phyloP scores from a whole-genome alignment of 192 early-diverging fungal genomes.

The Coemansia interrupta region DNA sequence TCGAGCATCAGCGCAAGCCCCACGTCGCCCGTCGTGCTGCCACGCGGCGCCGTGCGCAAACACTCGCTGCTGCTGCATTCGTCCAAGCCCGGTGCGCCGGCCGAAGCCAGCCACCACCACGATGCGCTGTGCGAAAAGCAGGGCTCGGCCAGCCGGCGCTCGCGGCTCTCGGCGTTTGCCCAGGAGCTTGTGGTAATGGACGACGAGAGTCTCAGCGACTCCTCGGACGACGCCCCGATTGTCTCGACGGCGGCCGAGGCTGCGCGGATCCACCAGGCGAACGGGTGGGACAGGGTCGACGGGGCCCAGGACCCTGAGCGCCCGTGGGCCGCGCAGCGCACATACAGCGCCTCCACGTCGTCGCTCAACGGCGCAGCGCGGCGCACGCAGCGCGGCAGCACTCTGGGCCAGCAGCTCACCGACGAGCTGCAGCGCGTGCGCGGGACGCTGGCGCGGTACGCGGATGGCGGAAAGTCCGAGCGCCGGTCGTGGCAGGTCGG shows the following conservation, averaged over 20 bases:
- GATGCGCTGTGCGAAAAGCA: background rate
- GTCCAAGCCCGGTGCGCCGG: slow-evolving; percentile 5
- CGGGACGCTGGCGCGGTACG: slow-evolving; percentile 29
- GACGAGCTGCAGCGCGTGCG: slow-evolving; percentile 44
- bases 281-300: slow-evolving; percentile 7
- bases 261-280: slow-evolving; percentile 1
- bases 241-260: background rate
- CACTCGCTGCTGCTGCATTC: slow-evolving; percentile 39
- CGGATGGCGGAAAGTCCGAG: slow-evolving; percentile 22
- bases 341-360: slow-evolving; percentile 30
- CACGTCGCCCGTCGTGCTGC: slow-evolving; percentile 19
- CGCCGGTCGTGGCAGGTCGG: slow-evolving; percentile 47
- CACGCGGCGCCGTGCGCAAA: slow-evolving; percentile 25
- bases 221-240: slow-evolving; percentile 3
- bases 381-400: slow-evolving; percentile 34
- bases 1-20: slow-evolving; percentile 29
- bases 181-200: background rate
- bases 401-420: slow-evolving; percentile 50
- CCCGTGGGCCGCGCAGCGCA: slow-evolving; percentile 31
- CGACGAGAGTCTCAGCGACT: background rate
- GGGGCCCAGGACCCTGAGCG: slow-evolving; percentile 9
- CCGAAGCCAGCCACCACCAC: background rate
- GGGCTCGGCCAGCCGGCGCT: slow-evolving; percentile 8
- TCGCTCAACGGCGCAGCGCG: slow-evolving; percentile 25
- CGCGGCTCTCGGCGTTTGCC: slow-evolving; percentile 14